Conservation (phyloP, 208 protist genomes). For the Leptomonas seymouri region DNA sequence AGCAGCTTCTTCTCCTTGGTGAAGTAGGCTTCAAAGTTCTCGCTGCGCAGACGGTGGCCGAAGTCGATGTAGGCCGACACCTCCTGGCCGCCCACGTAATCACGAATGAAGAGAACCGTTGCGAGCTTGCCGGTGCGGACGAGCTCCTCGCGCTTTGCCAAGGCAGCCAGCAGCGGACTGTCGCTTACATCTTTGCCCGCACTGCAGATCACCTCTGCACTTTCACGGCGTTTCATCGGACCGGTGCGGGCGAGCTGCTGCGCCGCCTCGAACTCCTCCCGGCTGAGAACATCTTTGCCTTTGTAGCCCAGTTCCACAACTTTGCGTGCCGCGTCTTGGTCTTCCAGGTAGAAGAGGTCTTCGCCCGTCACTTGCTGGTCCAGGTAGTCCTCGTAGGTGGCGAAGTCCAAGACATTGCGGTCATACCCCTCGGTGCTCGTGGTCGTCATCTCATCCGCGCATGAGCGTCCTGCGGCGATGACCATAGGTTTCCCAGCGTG, state of each 20-base stretch:
- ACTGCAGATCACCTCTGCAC: conserved; percentile 83
- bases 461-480: no score
- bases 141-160: conserved; percentile 96
- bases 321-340: conserved; percentile 94
- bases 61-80: conserved; percentile 99
- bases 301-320: conserved; percentile 98
- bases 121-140: conserved; percentile 96
- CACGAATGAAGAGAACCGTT: conserved; percentile 97
- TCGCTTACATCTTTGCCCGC: conserved; percentile 77
- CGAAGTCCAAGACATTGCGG: conserved; percentile 83
- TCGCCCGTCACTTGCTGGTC: conserved; percentile 88
- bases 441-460: conserved; percentile 5
- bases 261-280: conserved; percentile 89
- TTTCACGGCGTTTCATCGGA: conserved; percentile 85
- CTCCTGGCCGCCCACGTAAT: conserved; percentile 97
- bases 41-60: conserved; percentile 93
- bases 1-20: conserved; percentile 86
- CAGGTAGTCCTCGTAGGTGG: conserved; percentile 92
- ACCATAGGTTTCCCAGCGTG: no score
- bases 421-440: conserved; percentile 55
- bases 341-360: conserved; percentile 91
- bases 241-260: conserved; percentile 76
- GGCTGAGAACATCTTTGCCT: conserved; percentile 88
- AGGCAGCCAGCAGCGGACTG: conserved; percentile 90
- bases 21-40: conserved; percentile 97